Evolutionary conservation across 148 eudicot genomes (phyloP).

Genomic region (Euryodendron excelsum): DNA sequence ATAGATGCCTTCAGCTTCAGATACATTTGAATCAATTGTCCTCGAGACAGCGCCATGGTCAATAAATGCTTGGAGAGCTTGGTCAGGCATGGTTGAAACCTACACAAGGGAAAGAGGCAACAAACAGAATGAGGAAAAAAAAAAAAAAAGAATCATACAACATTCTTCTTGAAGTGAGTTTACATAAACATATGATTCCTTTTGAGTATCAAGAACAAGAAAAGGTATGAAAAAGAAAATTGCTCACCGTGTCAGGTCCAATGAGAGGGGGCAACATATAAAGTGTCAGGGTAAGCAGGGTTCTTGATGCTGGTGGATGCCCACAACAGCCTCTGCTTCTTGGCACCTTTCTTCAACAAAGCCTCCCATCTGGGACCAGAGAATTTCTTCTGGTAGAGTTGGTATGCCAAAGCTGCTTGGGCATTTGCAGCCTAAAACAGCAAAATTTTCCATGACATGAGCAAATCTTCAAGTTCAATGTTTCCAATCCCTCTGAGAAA

Average conservation of each 20-base stretch:
- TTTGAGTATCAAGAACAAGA: no score
- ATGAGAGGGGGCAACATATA: constrained; percentile 90
- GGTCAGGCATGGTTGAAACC: constrained; percentile 99
- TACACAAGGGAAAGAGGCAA: constrained; percentile 19
- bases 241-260: constrained; percentile 87
- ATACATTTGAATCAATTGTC: constrained; percentile 81
- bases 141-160: no score
- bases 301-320: constrained; percentile 98
- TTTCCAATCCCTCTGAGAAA: background rate
- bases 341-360: constrained; percentile 90
- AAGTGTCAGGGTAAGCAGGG: constrained; percentile 90
- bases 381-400: constrained; percentile 90
- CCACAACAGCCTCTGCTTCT: constrained; percentile 96
- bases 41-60: constrained; percentile 85
- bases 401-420: constrained; percentile 83
- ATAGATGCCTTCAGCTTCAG: constrained; percentile 89
- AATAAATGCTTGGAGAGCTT: constrained; percentile 82
- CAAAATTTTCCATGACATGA: background rate
- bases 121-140: background rate
- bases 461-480: background rate
- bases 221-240: background rate
- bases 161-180: no score
- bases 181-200: no score
- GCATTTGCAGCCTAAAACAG: constrained; percentile 86
- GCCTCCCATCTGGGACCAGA: constrained; percentile 99